Evolutionary conservation across 1,284 basidiomycete genomes (phyloP).

Genomic region (Ceratobasidium sp.): DNA sequence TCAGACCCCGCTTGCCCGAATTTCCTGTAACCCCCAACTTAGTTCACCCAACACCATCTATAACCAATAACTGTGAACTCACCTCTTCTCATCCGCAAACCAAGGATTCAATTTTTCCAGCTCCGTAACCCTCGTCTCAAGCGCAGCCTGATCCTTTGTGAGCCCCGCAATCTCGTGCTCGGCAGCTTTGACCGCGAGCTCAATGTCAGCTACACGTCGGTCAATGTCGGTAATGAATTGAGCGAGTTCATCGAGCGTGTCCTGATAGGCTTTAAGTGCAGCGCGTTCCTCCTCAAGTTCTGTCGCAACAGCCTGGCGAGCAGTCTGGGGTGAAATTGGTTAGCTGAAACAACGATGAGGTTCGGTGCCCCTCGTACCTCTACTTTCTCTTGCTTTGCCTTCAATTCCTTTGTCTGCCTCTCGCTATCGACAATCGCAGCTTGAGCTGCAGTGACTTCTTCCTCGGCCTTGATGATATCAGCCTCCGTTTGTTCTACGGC

Average conservation of each 20-base stretch:
- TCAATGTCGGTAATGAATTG: conserved; percentile 84
- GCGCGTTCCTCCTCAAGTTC: conserved; percentile 86
- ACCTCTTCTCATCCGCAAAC: conserved; percentile 90
- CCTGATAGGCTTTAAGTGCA: conserved; percentile 87
- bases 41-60: too few relatives aligned
- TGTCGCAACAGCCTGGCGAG: conserved; percentile 69
- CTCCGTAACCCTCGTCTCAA: conserved; percentile 60
- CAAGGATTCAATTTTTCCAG: conserved; percentile 89
- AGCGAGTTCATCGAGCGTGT: conserved; percentile 86
- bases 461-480: conserved; percentile 75
- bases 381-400: conserved; percentile 63
- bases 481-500: conserved; percentile 78
- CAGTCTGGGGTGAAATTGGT: neutral
- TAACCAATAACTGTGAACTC: conserved; percentile 53
- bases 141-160: conserved; percentile 61
- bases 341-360: neutral
- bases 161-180: conserved; percentile 63
- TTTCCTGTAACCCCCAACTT: conserved; percentile 53
- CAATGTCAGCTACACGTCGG: conserved; percentile 75
- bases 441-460: conserved; percentile 70
- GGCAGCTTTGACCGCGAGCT: conserved; percentile 71
- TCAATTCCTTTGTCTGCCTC: conserved; percentile 72
- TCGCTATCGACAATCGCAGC: conserved; percentile 68
- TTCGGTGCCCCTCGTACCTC: conserved; percentile 60
- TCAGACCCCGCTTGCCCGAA: conserved; percentile 86